Conservation (phyloP, 345 rosid species). For the Gossypium stocksii region DNA sequence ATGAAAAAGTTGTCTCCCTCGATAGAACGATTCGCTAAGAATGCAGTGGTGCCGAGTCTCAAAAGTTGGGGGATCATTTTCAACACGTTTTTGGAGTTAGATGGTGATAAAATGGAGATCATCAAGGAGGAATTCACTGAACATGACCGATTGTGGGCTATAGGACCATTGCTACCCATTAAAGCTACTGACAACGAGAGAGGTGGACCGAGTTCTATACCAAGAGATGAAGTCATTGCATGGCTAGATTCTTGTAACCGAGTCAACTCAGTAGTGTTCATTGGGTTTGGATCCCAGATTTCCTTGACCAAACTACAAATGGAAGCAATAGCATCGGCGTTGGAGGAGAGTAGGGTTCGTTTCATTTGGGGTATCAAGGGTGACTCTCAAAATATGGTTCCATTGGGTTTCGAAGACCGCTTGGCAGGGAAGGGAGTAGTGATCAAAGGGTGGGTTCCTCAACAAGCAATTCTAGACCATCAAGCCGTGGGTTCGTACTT, state of each 20-base stretch:
- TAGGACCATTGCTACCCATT: constrained; percentile 44
- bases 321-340: constrained; percentile 35
- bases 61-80: constrained; percentile 51
- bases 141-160: constrained; percentile 39
- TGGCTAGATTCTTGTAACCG: constrained; percentile 48
- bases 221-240: constrained; percentile 25
- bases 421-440: constrained; percentile 45
- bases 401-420: constrained; percentile 42
- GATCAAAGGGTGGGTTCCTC: constrained; percentile 55
- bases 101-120: constrained; percentile 37
- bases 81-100: constrained; percentile 40
- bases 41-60: background rate
- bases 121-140: constrained; percentile 29
- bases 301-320: constrained; percentile 37
- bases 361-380: constrained; percentile 43
- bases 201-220: constrained; percentile 47
- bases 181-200: background rate
- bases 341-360: constrained; percentile 44
- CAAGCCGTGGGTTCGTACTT: constrained; percentile 48
- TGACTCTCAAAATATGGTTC: constrained; percentile 2
- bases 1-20: constrained; percentile 34
- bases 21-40: constrained; percentile 6
- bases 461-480: constrained; percentile 37
- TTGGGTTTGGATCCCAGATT: constrained; percentile 62
- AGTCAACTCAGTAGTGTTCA: constrained; percentile 43